Base-by-base conservation (phyloP, 2,329 filamentous ascomycete genomes). In the Rutstroemia sp. region DNA sequence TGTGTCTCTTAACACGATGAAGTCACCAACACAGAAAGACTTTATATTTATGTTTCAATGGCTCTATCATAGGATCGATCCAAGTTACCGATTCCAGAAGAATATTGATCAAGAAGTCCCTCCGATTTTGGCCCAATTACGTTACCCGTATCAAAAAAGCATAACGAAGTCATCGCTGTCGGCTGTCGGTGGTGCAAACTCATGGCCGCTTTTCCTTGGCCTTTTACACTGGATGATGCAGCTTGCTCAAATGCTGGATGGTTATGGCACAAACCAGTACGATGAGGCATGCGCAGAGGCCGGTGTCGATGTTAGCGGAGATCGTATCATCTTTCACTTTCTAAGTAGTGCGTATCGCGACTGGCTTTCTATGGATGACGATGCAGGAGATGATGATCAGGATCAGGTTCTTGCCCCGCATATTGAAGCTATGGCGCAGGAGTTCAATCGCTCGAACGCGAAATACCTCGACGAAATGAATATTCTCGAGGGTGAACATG, bases 161-260 rank as follows among this genome's bases (percentile, higher is more conserved):
- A 97, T 99, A 65, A 96, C 91, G 54, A 99, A 97, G 72, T 96
- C 90, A 52, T 91, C 96, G 68, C 90, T 99, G 57, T 84, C 90
- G 0, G 94, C 95, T 2, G 94, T 97, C 0, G 94, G 94, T 62
- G 92, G 92, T 2, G 91, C 96, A 72, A 97, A 97, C 69, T 68
- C 67, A 12, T 99, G 94, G 94, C 88, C 88, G 60, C 94, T 90
- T 0, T 97, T 99, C 67, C 76, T 99, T 12, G 94, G 92, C 0
- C 76, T 99, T 70, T 78, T 99, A 51, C 92, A 99, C 73, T 99
- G 94, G 94, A 92, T 99, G 84, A 96, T 99, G 92, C 92, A 97
- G 72, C 77, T 99, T 51, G 89, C 90, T 4, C 86, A 92, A 64
- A 95, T 97, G 86, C 82, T 97, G 68, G 92, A 97, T 60, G 82